Percentiles rank a stretch among this genome's conserved stretches.
Evolutionary conservation across 176 grass and related monocot genomes (phyloP).

Genomic region (Eleusine coracana): DNA sequence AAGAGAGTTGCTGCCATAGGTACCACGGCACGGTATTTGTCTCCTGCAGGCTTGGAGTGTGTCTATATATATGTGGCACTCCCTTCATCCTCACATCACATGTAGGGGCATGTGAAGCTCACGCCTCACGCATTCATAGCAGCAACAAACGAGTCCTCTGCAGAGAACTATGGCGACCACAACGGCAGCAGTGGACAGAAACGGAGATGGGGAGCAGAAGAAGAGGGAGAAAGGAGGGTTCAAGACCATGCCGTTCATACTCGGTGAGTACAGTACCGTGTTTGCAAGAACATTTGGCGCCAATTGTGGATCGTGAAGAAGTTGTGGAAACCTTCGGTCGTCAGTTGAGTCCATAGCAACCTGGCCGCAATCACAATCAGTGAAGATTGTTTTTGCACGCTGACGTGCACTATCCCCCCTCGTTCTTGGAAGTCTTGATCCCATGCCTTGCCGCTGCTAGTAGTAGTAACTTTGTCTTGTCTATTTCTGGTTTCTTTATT

Average conservation of each 20-base stretch:
- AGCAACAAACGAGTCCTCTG: neutral
- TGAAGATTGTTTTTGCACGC: neutral
- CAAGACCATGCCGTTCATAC: slow-evolving; percentile 77
- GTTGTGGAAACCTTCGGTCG: neutral
- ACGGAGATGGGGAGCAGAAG: slow-evolving; percentile 37
- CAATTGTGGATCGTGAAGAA: neutral
- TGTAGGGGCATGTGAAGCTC: slow-evolving; percentile 22
- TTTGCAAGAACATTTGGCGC: neutral
- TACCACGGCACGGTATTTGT: neutral
- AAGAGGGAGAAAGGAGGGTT: slow-evolving; percentile 62
- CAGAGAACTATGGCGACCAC: slow-evolving; percentile 25
- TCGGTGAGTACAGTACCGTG: slow-evolving; percentile 47
- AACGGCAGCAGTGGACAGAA: neutral
- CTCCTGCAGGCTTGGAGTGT: neutral
- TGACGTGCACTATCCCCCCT: neutral
- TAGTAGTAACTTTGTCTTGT: neutral
- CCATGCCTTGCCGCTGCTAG: neutral
- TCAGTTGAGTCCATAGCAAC: too few relatives aligned
- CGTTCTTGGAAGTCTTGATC: slow-evolving; percentile 18
- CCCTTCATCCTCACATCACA: slow-evolving; percentile 8
- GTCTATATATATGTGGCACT: slow-evolving; percentile 31
- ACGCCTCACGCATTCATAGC: neutral
- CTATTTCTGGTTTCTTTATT: neutral
- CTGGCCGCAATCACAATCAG: too few relatives aligned
- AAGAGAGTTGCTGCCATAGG: too few relatives aligned